Base-by-base conservation (phyloP, 352 stramenopile species). In the Phytopythium mirpurense region DNA sequence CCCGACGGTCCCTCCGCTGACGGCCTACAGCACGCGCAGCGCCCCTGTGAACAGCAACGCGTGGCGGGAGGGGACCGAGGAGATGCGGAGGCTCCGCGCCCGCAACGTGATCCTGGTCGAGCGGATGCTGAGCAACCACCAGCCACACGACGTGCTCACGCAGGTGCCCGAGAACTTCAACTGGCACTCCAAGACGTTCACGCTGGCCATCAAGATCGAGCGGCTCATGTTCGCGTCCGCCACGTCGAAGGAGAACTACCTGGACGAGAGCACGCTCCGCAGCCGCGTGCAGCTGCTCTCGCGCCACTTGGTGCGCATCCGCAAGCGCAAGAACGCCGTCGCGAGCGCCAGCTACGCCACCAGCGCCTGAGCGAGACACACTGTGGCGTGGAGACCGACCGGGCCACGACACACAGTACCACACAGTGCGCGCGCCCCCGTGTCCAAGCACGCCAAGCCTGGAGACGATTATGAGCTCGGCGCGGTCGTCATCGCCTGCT, bases 171-270 rank as follows among this genome's bases (percentile, higher is more conserved):
- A 82, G 51, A 83, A 83, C 64, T 68, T 65, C 18, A 57, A 85
- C 55, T 85, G 74, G 71, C 66, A 73, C 52, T 76, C 68, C 47
- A 85, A 85, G 67, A 82, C 71, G 21, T 80, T 82, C 54, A 58
- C 76, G 51, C 60, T 85, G 54, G 68, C 74, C 14, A 63, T 83
- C 56, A 85, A 85, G 63, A 78, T 83, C 57, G 71, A 85, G 56
- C 66, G 67, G 8, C 69, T 85, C 60, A 76, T 83, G 62, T 79
- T 85, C 57, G 72, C 63, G 31, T 63, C 71, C 4, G 70, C 70
- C 21, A 59, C 62, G 11, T 76, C 74, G 2, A 57, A 66, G n/a
- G 66, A 85, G 26, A 66, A 79, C 60, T 85, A 85, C 62, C 44
- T 82, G 47, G 71, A 82, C 57, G 71, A 85, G 57, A 51, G 51